A percentile compares a stretch with the other conserved stretches of the same genome.
These are phyloP conservation scores for Hymenoscyphus salicellus DNA, from an alignment of 2,329 filamentous ascomycete species.

Conservation along the genomic window DNA sequence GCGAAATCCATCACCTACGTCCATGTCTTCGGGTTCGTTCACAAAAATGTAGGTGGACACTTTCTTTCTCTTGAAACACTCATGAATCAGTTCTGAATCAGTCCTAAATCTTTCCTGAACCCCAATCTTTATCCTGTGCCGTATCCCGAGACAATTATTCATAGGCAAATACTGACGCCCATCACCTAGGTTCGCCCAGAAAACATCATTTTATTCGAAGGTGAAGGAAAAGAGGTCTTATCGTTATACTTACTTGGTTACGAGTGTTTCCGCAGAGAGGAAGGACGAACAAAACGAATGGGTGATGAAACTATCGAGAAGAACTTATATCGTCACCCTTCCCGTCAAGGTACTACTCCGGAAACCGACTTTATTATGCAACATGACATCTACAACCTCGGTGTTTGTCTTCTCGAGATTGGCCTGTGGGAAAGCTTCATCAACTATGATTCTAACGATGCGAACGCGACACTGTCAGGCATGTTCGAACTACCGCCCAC, in stretches of 20 bases:
- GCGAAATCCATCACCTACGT: not conserved
- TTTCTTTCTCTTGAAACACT: too few species aligned
- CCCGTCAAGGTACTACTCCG: not conserved
- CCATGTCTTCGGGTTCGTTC: not conserved
- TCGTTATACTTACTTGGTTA: not conserved
- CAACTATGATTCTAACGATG: not conserved
- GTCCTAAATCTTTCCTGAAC: too few species aligned
- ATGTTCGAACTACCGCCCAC: not conserved
- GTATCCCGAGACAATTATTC: too few species aligned
- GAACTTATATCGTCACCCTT: not conserved
- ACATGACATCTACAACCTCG: constrained; percentile 28
- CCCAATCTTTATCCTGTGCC: too few species aligned
- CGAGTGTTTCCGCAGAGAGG: not conserved
- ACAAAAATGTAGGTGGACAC: not conserved
- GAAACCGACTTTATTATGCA: constrained; percentile 17
- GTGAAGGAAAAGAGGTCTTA: not conserved
- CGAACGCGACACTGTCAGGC: constrained; percentile 6
- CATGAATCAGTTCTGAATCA: too few species aligned
- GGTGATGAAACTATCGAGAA: not conserved
- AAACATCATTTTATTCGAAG: not conserved
- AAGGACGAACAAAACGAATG: not conserved
- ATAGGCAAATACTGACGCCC: too few species aligned
- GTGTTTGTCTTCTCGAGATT: constrained; percentile 24
- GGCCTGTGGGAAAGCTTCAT: constrained; percentile 24
- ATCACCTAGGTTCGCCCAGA: not conserved